A percentile compares a stretch with the other conserved stretches of the same genome.
These are phyloP conservation scores for Chenopodium formosanum DNA, from an alignment of 148 eudicot genomes.

Conservation along the genomic window DNA sequence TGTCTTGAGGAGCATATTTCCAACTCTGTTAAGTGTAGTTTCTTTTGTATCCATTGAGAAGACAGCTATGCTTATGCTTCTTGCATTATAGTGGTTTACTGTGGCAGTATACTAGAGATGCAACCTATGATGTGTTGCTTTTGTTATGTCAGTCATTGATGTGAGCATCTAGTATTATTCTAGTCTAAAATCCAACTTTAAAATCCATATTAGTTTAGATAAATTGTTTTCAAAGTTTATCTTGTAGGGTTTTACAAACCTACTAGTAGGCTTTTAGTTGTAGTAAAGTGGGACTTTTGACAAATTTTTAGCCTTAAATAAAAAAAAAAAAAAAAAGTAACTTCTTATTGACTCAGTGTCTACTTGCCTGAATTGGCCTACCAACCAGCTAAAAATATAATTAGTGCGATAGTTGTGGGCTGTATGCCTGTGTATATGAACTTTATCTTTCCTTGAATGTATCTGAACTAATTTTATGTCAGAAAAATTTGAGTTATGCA, in stretches of 20 bases:
- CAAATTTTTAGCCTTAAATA: neutral
- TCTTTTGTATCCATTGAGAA: neutral
- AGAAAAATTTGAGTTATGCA: conserved; percentile 32
- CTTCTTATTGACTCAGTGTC: neutral
- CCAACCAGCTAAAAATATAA: neutral
- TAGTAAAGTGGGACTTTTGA: neutral
- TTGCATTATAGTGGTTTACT: neutral
- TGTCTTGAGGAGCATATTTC: neutral
- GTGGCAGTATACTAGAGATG: neutral
- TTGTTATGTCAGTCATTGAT: neutral
- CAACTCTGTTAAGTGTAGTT: neutral
- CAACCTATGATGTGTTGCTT: neutral
- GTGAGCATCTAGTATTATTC: neutral
- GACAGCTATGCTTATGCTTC: neutral
- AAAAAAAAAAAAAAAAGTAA: neutral
- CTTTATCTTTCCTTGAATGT: neutral
- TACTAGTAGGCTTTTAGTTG: neutral
- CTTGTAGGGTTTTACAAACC: neutral
- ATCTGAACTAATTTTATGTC: conserved; percentile 15
- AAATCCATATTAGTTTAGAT: neutral
- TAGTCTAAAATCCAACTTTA: neutral
- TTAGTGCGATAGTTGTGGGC: neutral
- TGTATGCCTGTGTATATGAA: neutral
- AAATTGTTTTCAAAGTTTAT: neutral
- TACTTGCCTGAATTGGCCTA: conserved; percentile 9